Conservation (phyloP, 2,329 filamentous ascomycete species). For the Chrysoporthe deuterocubensis region DNA sequence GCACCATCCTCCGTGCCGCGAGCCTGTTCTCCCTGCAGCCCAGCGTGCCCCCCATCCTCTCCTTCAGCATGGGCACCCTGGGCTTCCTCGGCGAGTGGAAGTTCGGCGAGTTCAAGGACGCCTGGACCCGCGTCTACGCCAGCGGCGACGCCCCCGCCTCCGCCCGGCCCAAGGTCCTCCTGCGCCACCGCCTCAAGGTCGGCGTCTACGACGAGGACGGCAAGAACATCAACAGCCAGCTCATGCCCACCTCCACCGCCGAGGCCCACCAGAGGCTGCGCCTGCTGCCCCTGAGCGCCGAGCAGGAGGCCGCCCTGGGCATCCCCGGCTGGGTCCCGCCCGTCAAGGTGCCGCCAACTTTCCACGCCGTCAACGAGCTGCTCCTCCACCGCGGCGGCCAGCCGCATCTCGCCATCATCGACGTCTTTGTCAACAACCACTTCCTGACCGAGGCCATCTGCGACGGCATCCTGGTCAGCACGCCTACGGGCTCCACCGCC, state of each 20-base stretch:
- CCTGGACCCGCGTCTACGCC: conserved; percentile 93
- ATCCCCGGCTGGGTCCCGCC: conserved; percentile 24
- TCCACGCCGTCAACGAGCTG: conserved; percentile 90
- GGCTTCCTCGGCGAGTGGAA: conserved; percentile 98
- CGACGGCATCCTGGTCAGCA: conserved; percentile 92
- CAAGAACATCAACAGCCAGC: conserved; percentile 57
- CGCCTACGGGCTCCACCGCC: conserved; percentile 92
- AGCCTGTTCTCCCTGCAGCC: conserved; percentile 82
- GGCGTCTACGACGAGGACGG: conserved; percentile 78
- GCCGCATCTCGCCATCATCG: conserved; percentile 88
- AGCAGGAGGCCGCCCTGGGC: conserved; percentile 27
- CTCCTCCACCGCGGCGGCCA: conserved; percentile 89
- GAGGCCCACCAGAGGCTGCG: conserved; percentile 46
- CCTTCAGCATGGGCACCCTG: conserved; percentile 95
- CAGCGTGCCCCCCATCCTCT: conserved; percentile 86
- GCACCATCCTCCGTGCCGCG: conserved; percentile 84
- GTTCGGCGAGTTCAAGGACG: conserved; percentile 88
- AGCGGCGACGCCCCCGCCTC: conserved; percentile 51
- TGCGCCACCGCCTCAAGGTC: conserved; percentile 85
- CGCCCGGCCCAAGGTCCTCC: conserved; percentile 76
- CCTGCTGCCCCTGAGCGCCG: conserved; percentile 30
- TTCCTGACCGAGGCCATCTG: conserved; percentile 93
- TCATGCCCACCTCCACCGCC: conserved; percentile 53
- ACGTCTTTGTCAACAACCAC: conserved; percentile 85
- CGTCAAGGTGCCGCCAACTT: conserved; percentile 41